These are phyloP conservation scores for Gaeumannomyces tritici DNA, from an alignment of 2,329 filamentous ascomycete genomes.

Conservation along the genomic window DNA sequence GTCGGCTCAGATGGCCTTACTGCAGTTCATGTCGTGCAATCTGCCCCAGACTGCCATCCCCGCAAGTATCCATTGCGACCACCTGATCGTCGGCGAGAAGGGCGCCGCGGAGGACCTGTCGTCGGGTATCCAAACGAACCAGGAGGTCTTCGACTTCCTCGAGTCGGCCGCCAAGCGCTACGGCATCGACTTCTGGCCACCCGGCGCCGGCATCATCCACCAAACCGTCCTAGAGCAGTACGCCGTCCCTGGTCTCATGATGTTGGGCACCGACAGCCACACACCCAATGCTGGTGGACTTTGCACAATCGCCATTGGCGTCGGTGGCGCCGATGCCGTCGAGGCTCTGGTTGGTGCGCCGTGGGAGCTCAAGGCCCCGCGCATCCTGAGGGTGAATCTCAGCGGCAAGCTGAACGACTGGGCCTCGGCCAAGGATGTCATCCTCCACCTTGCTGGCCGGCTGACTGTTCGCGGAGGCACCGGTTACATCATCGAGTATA, in stretches of 20 bases:
- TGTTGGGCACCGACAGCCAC: constrained; percentile 96
- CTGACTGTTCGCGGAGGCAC: constrained; percentile 91
- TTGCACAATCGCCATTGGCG: constrained; percentile 89
- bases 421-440: constrained; percentile 93
- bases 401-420: constrained; percentile 79
- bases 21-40: constrained; percentile 98
- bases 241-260: constrained; percentile 93
- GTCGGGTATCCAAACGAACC: constrained; percentile 80
- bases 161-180: constrained; percentile 88
- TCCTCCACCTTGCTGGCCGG: constrained; percentile 78
- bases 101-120: constrained; percentile 81
- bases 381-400: constrained; percentile 76
- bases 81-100: constrained; percentile 92
- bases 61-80: constrained; percentile 96
- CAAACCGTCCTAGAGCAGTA: constrained; percentile 98
- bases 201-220: constrained; percentile 90
- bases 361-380: constrained; percentile 95
- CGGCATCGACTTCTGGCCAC: constrained; percentile 93
- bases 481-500: constrained; percentile 90
- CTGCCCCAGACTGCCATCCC: constrained; percentile 84
- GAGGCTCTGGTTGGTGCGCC: constrained; percentile 93
- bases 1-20: constrained; percentile 92
- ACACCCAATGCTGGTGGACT: constrained; percentile 95
- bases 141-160: constrained; percentile 95
- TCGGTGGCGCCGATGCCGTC: constrained; percentile 93